Evolutionary conservation across 139 green algal genomes (phyloP).

Genomic region (Asterochloris erici): DNA sequence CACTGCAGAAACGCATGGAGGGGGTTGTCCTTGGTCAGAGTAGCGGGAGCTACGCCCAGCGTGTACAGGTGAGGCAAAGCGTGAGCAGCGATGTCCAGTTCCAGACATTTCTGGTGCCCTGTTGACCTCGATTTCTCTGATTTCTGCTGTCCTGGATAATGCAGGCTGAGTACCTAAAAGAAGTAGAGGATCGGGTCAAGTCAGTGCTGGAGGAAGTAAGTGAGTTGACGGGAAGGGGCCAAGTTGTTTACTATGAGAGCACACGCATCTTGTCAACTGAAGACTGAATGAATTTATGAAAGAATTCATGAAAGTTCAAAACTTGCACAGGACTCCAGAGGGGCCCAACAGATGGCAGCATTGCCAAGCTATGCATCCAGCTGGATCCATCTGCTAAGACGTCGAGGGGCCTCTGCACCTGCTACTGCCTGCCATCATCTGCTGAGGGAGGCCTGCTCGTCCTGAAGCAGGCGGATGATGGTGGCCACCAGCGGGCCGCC

Average conservation of each 20-base stretch:
- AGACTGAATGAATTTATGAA: too few species aligned
- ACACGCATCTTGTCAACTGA: too few species aligned
- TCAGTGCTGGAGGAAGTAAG: background rate
- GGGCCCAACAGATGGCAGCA: too few species aligned
- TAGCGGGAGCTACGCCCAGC: conserved; percentile 73
- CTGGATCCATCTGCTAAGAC: too few species aligned
- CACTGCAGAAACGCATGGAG: conserved; percentile 86
- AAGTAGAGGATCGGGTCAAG: conserved; percentile 65
- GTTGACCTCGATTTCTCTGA: background rate
- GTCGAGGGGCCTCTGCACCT: too few species aligned
- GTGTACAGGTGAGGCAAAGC: conserved; percentile 59
- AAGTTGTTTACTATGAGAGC: too few species aligned
- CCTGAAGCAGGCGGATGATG: conserved; percentile 34
- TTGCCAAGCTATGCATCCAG: too few species aligned
- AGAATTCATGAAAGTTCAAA: too few species aligned
- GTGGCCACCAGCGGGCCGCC: conserved; percentile 24
- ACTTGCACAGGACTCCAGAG: too few species aligned
- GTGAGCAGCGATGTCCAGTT: background rate
- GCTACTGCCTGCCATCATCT: too few species aligned
- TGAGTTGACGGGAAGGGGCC: too few species aligned
- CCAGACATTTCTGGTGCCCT: background rate
- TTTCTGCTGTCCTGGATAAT: background rate
- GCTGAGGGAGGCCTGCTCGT: conserved; percentile 26
- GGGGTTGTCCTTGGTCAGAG: conserved; percentile 68
- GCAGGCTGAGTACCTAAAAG: conserved; percentile 79